Percentiles rank a stretch among this genome's conserved stretches.
These are phyloP conservation scores for Penicillium sp. DNA, from an alignment of 2,329 filamentous ascomycete genomes.

Conservation along the genomic window DNA sequence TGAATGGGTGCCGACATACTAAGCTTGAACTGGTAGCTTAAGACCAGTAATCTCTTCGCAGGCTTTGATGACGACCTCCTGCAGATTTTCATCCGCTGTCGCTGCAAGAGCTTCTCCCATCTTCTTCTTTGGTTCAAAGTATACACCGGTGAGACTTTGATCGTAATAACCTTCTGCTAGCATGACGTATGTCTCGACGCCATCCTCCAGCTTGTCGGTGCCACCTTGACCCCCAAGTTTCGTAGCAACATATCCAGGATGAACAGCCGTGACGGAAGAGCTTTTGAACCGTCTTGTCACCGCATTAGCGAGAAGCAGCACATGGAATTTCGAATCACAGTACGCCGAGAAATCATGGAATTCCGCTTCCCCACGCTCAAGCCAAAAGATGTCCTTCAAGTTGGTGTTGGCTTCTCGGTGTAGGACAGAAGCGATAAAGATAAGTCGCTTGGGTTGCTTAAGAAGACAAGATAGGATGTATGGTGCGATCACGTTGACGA, in stretches of 20 bases:
- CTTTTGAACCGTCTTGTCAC: constrained; percentile 52
- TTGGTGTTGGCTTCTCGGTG: constrained; percentile 52
- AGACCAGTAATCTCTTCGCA: constrained; percentile 27
- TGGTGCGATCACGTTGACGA: constrained; percentile 60
- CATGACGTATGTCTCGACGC: constrained; percentile 55
- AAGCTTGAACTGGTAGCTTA: constrained; percentile 15
- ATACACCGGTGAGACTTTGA: constrained; percentile 24
- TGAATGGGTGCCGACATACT: neutral
- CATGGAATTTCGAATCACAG: constrained; percentile 60
- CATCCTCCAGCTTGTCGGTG: constrained; percentile 51
- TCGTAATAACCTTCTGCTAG: constrained; percentile 43
- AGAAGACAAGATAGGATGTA: constrained; percentile 59
- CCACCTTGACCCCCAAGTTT: constrained; percentile 56
- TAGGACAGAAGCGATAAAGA: constrained; percentile 57
- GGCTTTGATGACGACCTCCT: constrained; percentile 27
- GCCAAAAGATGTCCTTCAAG: constrained; percentile 47
- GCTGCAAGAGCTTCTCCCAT: constrained; percentile 19
- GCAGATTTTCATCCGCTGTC: constrained; percentile 20
- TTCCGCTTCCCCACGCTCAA: constrained; percentile 38
- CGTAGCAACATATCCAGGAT: constrained; percentile 58
- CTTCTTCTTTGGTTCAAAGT: constrained; percentile 29
- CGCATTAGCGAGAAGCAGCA: constrained; percentile 58
- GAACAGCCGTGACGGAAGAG: constrained; percentile 51
- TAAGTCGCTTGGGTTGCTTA: constrained; percentile 52
- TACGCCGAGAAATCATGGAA: constrained; percentile 51